These are phyloP conservation scores for Macrocystidia cucumis DNA, from an alignment of 1,284 basidiomycete genomes.

Conservation along the genomic window DNA sequence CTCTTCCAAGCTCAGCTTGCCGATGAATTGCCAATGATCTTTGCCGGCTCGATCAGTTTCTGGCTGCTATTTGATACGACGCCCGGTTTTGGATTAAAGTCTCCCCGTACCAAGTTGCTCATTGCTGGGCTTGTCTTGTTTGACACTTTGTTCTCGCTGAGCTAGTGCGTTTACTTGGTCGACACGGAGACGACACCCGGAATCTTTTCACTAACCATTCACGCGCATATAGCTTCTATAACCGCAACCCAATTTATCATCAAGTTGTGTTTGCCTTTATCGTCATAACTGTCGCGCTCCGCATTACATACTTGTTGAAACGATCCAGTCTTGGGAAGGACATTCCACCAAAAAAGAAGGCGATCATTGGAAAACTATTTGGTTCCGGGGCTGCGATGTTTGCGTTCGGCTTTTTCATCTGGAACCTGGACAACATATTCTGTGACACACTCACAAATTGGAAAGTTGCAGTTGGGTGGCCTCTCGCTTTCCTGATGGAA, in stretches of 20 bases:
- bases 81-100: slow-evolving; percentile 37
- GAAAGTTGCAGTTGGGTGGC: slow-evolving; percentile 54
- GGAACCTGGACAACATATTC: slow-evolving; percentile 69
- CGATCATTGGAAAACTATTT: slow-evolving; percentile 34
- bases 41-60: slow-evolving; percentile 44
- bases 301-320: slow-evolving; percentile 42
- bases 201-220: too few species aligned
- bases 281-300: slow-evolving; percentile 34
- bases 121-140: slow-evolving; percentile 30
- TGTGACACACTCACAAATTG: slow-evolving; percentile 45
- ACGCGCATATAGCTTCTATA: too few species aligned
- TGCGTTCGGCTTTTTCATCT: slow-evolving; percentile 51
- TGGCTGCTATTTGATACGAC: slow-evolving; percentile 51
- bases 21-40: slow-evolving; percentile 68
- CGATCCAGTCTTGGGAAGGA: slow-evolving; percentile 29
- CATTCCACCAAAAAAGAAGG: slow-evolving; percentile 36
- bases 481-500: slow-evolving; percentile 56
- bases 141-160: slow-evolving; percentile 51
- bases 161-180: slow-evolving; percentile 42
- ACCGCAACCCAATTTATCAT: slow-evolving; percentile 62
- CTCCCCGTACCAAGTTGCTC: slow-evolving; percentile 26
- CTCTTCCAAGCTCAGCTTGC: slow-evolving; percentile 61
- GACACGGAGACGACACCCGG: background rate
- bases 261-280: slow-evolving; percentile 53
- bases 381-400: slow-evolving; percentile 40